Evolutionary conservation across 139 green algal genomes (phyloP).

Genomic region (Closterium sp.): DNA sequence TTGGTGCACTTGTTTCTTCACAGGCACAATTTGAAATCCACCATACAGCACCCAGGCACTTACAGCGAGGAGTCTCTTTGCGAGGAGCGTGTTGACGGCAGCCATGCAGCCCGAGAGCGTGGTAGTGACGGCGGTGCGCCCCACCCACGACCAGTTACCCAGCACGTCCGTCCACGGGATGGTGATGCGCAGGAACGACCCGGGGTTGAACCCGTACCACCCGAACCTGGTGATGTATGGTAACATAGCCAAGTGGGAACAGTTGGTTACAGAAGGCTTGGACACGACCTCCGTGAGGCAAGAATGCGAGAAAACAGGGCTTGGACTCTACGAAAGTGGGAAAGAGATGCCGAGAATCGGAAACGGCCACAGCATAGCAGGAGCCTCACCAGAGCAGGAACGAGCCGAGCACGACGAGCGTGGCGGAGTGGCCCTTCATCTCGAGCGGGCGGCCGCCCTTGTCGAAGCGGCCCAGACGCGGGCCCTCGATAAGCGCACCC

Average conservation of each 20-base stretch:
- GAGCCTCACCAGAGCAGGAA: slow-evolving; percentile 70
- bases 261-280: too few species aligned
- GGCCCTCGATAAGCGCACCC: slow-evolving; percentile 78
- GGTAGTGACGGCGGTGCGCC: slow-evolving; percentile 64
- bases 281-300: too few species aligned
- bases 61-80: slow-evolving; percentile 39
- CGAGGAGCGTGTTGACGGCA: slow-evolving; percentile 62
- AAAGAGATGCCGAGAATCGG: too few species aligned
- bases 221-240: slow-evolving; percentile 67
- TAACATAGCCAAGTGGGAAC: too few species aligned
- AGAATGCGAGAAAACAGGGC: too few species aligned
- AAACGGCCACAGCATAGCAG: too few species aligned
- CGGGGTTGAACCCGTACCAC: slow-evolving; percentile 83
- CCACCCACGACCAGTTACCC: slow-evolving; percentile 50
- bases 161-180: slow-evolving; percentile 47
- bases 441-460: slow-evolving; percentile 47
- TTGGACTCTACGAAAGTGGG: too few species aligned
- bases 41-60: too few species aligned
- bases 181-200: slow-evolving; percentile 52
- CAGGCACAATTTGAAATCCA: too few species aligned
- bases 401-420: slow-evolving; percentile 63
- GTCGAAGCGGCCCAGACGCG: slow-evolving; percentile 88
- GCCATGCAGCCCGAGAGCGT: slow-evolving; percentile 64
- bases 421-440: slow-evolving; percentile 75
- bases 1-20: too few species aligned